phyloP scores from a whole-genome alignment of 305 asterid genomes.

The Fraxinus xanthoxyloides region DNA sequence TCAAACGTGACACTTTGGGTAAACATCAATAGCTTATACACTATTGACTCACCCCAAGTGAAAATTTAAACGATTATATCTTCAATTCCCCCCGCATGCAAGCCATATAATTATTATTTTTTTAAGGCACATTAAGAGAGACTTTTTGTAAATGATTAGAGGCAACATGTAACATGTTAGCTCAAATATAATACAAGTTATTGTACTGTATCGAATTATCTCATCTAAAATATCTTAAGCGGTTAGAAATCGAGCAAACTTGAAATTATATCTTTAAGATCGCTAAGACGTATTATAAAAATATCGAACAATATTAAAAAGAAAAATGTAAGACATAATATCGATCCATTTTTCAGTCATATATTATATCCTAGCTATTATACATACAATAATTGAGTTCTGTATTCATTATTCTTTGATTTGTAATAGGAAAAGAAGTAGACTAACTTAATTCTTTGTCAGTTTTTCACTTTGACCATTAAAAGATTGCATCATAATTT shows the following conservation, averaged over 20 bases:
- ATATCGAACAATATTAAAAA: not conserved
- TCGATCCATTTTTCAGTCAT: not conserved
- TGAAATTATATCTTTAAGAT: not conserved
- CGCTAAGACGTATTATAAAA: too few species aligned
- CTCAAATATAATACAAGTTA: not conserved
- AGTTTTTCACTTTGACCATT: not conserved
- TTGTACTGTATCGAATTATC: not conserved
- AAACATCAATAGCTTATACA: not conserved
- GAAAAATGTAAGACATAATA: too few species aligned
- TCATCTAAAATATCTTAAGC: not conserved
- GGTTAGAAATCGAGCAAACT: not conserved
- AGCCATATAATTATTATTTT: not conserved
- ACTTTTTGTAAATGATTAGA: not conserved
- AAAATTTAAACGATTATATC: too few species aligned
- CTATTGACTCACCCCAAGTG: not conserved
- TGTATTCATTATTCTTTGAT: not conserved
- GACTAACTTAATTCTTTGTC: not conserved
- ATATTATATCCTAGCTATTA: not conserved
- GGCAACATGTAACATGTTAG: not conserved
- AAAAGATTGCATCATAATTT: not conserved
- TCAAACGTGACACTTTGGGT: not conserved
- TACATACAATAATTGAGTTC: not conserved
- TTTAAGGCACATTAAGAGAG: not conserved
- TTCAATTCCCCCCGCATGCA: not conserved
- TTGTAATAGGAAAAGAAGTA: conserved; percentile 12